phyloP scores from a whole-genome alignment of 108 stramenopile genomes.

The Pseudonitzschia delicatissima region DNA sequence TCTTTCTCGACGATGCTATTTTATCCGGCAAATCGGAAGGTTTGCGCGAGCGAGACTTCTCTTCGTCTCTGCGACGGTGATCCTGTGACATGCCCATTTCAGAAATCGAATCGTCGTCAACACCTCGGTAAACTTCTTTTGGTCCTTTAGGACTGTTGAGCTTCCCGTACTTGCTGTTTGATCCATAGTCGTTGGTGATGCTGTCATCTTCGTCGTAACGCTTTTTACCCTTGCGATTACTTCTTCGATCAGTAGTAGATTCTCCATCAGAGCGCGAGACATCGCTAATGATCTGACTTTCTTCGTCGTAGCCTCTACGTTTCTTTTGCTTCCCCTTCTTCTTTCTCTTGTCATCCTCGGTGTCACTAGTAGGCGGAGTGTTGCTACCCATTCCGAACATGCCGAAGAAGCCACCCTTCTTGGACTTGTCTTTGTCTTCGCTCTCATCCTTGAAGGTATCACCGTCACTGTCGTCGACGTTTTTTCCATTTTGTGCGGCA shows the following conservation, averaged over 20 bases:
- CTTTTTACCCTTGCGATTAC: neutral
- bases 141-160: neutral
- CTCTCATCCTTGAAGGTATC: neutral
- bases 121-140: neutral
- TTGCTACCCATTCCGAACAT: neutral
- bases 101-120: neutral
- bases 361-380: neutral
- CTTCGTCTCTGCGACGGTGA: neutral
- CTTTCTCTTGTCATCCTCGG: neutral
- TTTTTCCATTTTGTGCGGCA: neutral
- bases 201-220: neutral
- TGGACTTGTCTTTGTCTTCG: neutral
- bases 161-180: neutral
- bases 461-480: neutral
- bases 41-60: neutral
- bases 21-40: neutral
- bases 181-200: neutral
- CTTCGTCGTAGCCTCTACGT: neutral
- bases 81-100: neutral
- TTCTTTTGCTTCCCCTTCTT: neutral
- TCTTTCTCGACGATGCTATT: neutral
- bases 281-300: neutral
- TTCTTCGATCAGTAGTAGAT: neutral
- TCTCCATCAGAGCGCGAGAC: neutral
- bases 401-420: neutral